Conservation (phyloP, 495 filamentous ascomycete species). For the Xylaria flabelliformis region DNA sequence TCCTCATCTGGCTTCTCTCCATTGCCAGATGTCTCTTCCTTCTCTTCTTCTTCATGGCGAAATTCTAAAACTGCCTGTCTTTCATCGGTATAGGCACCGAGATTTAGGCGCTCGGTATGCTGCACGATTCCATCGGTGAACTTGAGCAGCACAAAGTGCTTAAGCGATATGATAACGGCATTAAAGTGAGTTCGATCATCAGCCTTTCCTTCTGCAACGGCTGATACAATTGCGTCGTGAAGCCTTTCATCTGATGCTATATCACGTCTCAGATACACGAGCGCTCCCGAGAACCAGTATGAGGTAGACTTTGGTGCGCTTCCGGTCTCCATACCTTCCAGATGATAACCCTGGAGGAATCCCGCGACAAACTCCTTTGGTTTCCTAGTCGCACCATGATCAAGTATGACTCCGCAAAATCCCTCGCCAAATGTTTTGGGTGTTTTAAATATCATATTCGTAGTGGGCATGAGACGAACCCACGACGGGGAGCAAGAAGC, state of each 20-base stretch:
- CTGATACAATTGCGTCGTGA: slow-evolving; percentile 12
- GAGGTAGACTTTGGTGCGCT: slow-evolving; percentile 8
- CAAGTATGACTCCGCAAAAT: neutral
- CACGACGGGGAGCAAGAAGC: slow-evolving; percentile 11
- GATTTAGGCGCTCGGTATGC: slow-evolving; percentile 9
- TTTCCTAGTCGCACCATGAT: neutral
- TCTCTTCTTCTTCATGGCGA: too few relatives aligned
- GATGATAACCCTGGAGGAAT: slow-evolving; percentile 6
- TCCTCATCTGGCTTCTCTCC: too few relatives aligned
- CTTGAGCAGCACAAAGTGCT: slow-evolving; percentile 18
- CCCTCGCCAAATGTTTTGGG: too few relatives aligned
- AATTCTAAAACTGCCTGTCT: too few relatives aligned
- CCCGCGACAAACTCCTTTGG: slow-evolving; percentile 4
- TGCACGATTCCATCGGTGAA: slow-evolving; percentile 12
- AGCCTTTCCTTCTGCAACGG: slow-evolving; percentile 2
- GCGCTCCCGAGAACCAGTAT: slow-evolving; percentile 13
- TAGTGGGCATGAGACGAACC: neutral
- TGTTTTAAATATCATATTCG: neutral
- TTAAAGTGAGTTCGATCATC: neutral
- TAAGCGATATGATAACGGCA: slow-evolving; percentile 11
- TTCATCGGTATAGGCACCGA: neutral
- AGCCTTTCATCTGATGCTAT: slow-evolving; percentile 7
- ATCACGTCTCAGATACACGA: slow-evolving; percentile 13
- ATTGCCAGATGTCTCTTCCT: too few relatives aligned
- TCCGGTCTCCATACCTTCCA: slow-evolving; percentile 11